A percentile compares a stretch with the other conserved stretches of the same genome.
These are phyloP conservation scores for Xylaria sp. DNA, from an alignment of 2,329 filamentous ascomycete species.

Conservation along the genomic window DNA sequence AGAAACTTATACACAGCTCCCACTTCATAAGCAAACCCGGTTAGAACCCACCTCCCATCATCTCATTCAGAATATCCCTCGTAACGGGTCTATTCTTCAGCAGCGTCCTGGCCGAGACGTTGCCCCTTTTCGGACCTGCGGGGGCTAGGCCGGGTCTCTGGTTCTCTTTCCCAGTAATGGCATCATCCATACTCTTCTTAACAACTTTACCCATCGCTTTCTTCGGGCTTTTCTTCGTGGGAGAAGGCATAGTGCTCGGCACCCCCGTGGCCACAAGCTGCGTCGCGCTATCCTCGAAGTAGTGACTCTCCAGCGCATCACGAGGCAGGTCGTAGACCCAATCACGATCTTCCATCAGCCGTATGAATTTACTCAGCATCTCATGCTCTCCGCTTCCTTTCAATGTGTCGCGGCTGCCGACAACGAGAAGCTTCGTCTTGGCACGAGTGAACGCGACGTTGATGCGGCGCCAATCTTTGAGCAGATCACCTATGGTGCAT, in stretches of 20 bases:
- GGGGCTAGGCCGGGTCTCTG: slow-evolving; percentile 30
- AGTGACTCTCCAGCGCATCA: slow-evolving; percentile 61
- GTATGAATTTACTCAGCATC: slow-evolving; percentile 70
- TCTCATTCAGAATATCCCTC: slow-evolving; percentile 72
- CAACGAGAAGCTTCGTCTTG: slow-evolving; percentile 81
- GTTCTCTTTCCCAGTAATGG: slow-evolving; percentile 40
- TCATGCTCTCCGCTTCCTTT: slow-evolving; percentile 67
- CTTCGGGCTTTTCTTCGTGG: slow-evolving; percentile 15
- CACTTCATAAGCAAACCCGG: background rate
- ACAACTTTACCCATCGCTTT: slow-evolving; percentile 16
- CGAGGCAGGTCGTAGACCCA: slow-evolving; percentile 73
- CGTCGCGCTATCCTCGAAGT: slow-evolving; percentile 55
- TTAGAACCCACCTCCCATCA: slow-evolving; percentile 37
- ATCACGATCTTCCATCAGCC: slow-evolving; percentile 67
- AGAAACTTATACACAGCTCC: no score
- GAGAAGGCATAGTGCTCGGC: slow-evolving; percentile 13
- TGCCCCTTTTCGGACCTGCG: slow-evolving; percentile 45
- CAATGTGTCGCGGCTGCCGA: slow-evolving; percentile 77
- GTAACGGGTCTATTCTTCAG: slow-evolving; percentile 64
- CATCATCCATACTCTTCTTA: slow-evolving; percentile 7
- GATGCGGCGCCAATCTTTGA: slow-evolving; percentile 87
- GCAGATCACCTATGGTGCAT: slow-evolving; percentile 78
- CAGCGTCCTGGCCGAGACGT: slow-evolving; percentile 56
- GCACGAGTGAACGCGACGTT: slow-evolving; percentile 95
- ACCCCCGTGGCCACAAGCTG: slow-evolving; percentile 38